These are phyloP conservation scores for Lagenaria siceraria DNA, from an alignment of 306 rosid genomes.

Conservation along the genomic window DNA sequence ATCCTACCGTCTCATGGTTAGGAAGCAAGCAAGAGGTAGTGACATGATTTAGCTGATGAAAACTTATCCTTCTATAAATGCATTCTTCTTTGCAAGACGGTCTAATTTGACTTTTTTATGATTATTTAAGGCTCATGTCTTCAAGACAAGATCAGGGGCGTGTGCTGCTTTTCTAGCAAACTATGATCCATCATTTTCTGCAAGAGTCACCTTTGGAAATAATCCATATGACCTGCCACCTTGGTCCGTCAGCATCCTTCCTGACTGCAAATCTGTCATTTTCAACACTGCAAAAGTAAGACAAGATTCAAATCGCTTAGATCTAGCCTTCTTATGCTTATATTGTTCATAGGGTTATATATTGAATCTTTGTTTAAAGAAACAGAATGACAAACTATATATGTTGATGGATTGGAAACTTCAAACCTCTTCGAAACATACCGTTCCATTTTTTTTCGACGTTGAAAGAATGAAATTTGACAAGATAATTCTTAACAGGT, in stretches of 20 bases:
- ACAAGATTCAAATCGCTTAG: neutral
- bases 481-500: conserved; percentile 27
- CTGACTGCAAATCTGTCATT: conserved; percentile 75
- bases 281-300: conserved; percentile 85
- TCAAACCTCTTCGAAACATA: neutral
- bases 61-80: neutral
- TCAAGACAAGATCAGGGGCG: conserved; percentile 32
- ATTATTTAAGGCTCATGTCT: conserved; percentile 55
- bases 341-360: no score
- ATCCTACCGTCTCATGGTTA: conserved; percentile 50
- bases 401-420: neutral
- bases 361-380: neutral
- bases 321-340: neutral
- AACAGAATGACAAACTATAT: neutral
- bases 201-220: conserved; percentile 49
- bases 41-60: conserved; percentile 3
- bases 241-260: conserved; percentile 91
- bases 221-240: conserved; percentile 62
- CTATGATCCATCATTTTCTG: conserved; percentile 37
- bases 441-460: neutral
- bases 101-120: conserved; percentile 3
- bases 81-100: neutral
- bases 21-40: conserved; percentile 67
- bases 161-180: conserved; percentile 89
- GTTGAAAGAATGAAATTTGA: conserved; percentile 5